Base-by-base conservation (phyloP, 306 rosid genomes). In the Calophaca sinica region DNA sequence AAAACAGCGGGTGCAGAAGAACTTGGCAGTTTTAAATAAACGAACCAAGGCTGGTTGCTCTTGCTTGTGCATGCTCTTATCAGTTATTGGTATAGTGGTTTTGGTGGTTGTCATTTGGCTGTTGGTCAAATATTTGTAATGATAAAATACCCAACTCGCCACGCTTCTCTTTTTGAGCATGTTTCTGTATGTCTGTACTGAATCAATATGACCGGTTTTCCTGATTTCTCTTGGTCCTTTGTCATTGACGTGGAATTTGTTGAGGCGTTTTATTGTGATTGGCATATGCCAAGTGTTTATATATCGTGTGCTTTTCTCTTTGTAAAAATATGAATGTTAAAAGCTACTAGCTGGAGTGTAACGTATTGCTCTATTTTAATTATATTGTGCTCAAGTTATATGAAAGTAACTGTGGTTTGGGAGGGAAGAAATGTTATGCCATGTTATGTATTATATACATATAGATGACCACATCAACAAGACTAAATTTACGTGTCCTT, bases 1-100 rank as follows among this genome's bases (percentile, higher is more conserved):
- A 73, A 80, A 86, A 85, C 96, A 93, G 96, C 78, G 98, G 64
- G 98, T 93, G 78, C 93, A 87, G 86, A 93, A 93, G 90, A 89
- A 84, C 80, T 88, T 93, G 87, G 89, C 96, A 65, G 45, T 88
- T 61, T 52, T 93, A 79, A 90, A 90, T 81, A 93, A 90, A 72
- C 93, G 90, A 57, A 68, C 84, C n/a, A 89, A 89, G 80, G 96
- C 93, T 42, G 88, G 92, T 71, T 93, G 98, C 84, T 82, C 97
- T 55, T 93, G 98, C 93, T 55, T 89, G 89, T 80, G 85, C 84
- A 72, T 93, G 97, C 89, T 93, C 57, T 72, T 84, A 65, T 73
- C 97, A 7, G 89, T 89, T 7, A 20, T 90, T 48, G 98, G 93
- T 59, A 85, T 93, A 14, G 90, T 90, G 53, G 84, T 53, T 72